Percentiles rank a stretch among this genome's conserved stretches.
Conservation (phyloP, 352 stramenopile species). For the Phytophthora sojae region DNA sequence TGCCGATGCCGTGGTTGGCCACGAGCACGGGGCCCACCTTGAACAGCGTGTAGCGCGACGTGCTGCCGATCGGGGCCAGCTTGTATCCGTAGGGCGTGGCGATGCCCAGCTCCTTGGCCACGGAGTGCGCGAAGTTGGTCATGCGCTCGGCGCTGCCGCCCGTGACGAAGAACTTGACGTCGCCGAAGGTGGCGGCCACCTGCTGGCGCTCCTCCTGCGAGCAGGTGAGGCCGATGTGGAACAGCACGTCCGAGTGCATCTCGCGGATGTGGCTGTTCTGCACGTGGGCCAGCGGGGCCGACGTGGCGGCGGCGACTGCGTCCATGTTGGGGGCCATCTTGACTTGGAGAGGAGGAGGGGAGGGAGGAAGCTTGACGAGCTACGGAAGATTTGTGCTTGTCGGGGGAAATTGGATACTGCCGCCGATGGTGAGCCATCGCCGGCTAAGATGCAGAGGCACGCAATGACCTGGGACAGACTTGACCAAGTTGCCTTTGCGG, state of each 20-base stretch:
- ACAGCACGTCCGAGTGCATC: slow-evolving; percentile 76
- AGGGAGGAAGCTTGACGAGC: not conserved
- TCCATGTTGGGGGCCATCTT: slow-evolving; percentile 46
- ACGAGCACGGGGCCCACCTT: slow-evolving; percentile 85
- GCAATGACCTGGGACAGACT: slow-evolving; percentile 16
- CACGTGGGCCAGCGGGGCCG: slow-evolving; percentile 46
- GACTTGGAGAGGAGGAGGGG: not conserved
- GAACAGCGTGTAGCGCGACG: slow-evolving; percentile 78
- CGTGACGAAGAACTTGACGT: slow-evolving; percentile 84
- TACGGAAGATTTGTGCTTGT: slow-evolving; percentile 19
- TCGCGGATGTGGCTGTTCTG: slow-evolving; percentile 68
- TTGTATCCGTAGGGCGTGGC: slow-evolving; percentile 70
- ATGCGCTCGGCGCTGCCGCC: slow-evolving; percentile 82
- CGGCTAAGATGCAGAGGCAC: slow-evolving; percentile 24
- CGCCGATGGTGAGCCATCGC: not conserved
- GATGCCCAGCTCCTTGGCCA: slow-evolving; percentile 66
- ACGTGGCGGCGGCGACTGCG: slow-evolving; percentile 13
- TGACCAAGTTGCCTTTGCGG: slow-evolving; percentile 8
- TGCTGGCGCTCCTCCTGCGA: slow-evolving; percentile 53
- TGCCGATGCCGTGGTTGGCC: slow-evolving; percentile 84
- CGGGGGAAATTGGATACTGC: slow-evolving; percentile 31
- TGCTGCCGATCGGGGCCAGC: slow-evolving; percentile 70
- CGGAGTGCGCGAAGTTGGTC: slow-evolving; percentile 65
- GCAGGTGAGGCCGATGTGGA: slow-evolving; percentile 79
- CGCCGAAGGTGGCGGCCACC: slow-evolving; percentile 62